These are phyloP conservation scores for Gossypium arboreum DNA, from an alignment of 345 rosid species.

Conservation along the genomic window DNA sequence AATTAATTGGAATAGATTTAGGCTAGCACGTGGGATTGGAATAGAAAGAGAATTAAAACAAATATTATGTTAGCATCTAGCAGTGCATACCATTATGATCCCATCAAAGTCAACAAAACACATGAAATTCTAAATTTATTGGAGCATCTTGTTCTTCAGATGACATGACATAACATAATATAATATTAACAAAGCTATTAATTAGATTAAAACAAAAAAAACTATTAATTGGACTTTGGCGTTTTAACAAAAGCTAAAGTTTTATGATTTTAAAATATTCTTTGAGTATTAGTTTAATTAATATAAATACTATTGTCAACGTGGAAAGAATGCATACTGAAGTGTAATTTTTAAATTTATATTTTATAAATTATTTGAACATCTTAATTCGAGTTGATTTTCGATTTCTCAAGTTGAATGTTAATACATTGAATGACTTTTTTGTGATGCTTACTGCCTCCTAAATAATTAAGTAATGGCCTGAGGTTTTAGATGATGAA, in stretches of 20 bases:
- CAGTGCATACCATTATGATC: not conserved
- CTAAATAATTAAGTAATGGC: too few species aligned
- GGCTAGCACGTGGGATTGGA: not conserved
- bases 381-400: too few species aligned
- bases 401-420: too few species aligned
- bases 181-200: not conserved
- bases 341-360: not conserved
- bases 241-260: not conserved
- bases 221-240: not conserved
- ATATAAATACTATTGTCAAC: accelerated
- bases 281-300: accelerated
- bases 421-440: too few species aligned
- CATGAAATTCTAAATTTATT: not conserved
- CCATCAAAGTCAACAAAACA: not conserved
- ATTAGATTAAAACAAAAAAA: too few species aligned
- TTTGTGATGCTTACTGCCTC: too few species aligned
- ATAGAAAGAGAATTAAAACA: not conserved
- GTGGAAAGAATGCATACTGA: too few species aligned
- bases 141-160: not conserved
- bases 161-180: too few species aligned
- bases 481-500: too few species aligned
- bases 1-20: not conserved
- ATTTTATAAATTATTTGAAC: not conserved
- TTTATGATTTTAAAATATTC: too few species aligned
- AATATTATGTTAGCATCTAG: not conserved